phyloP scores from a whole-genome alignment of 495 filamentous ascomycete species.

The Clohesyomyces aquaticus region DNA sequence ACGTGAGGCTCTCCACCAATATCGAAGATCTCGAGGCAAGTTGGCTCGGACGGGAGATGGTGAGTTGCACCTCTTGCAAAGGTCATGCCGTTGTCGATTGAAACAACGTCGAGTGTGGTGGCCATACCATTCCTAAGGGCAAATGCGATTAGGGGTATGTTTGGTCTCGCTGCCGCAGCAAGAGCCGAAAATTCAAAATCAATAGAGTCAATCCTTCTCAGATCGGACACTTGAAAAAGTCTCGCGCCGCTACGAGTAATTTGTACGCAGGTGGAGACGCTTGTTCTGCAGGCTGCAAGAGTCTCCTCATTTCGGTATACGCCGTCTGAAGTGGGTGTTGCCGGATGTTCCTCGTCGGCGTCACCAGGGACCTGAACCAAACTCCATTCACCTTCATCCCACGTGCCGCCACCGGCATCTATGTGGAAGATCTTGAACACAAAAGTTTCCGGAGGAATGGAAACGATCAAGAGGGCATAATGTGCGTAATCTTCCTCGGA shows the following conservation, averaged over 20 bases:
- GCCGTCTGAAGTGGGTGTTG: constrained; percentile 21
- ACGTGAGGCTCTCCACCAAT: constrained; percentile 18
- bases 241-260: constrained; percentile 33
- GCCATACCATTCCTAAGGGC: constrained; percentile 8
- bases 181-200: constrained; percentile 13
- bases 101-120: constrained; percentile 15
- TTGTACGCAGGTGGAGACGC: constrained; percentile 34
- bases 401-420: neutral
- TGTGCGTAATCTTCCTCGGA: constrained; percentile 5
- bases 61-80: constrained; percentile 1
- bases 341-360: too few species aligned
- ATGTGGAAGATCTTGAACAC: constrained; percentile 12
- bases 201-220: constrained; percentile 6
- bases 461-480: constrained; percentile 22
- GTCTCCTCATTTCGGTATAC: constrained; percentile 37
- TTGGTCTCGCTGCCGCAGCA: constrained; percentile 35
- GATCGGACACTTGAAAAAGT: constrained; percentile 4
- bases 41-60: constrained; percentile 24
- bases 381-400: constrained; percentile 24
- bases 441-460: constrained; percentile 20
- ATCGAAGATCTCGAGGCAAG: constrained; percentile 31
- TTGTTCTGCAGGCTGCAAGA: constrained; percentile 28
- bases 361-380: constrained; percentile 12
- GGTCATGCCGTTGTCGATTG: constrained; percentile 2
- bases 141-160: constrained; percentile 10